Evolutionary conservation across 345 rosid genomes (phyloP), one percentile per base, ranked within the genome.

Genomic region (Ailanthus altissimus): DNA sequence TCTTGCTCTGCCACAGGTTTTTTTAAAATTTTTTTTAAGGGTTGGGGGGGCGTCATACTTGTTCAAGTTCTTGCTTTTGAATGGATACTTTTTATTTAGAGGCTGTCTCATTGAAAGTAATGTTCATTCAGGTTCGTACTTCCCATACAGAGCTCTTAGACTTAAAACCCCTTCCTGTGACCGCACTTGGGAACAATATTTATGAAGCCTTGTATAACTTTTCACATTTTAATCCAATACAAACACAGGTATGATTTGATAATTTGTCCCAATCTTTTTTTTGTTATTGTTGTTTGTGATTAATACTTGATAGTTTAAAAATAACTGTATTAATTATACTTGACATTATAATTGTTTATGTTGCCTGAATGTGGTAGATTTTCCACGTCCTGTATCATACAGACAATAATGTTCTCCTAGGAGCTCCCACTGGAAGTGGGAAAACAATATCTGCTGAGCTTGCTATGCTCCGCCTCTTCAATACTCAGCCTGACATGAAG

Each of bases 401-500:
- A 72, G 97, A 95, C 86, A 88, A 86, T 80, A 93, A 92, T 85
- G 97, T 93, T 77, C 91, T 95, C 67, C 85, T 95, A 67, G 99
- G 99, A 84, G 98, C 99, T 80, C 99, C 99, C 23, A 93, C 99
- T 66, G 99, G 99, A 78, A 95, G 98, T 87, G 99, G 99, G 75
- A 93, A 95, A 86, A 95, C 99, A 28, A 93, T 95, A 76, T 89
- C 99, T 75, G 98, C 99, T 75, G 99, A 95, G 87, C 98, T 95
- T 80, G 98, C 99, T 76, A 95, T 95, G 97, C 88, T 95, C 76
- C 97, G 82, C 60, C 94, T 95, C 74, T 95, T 95, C 81, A 89
- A 88, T 86, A 89, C 96, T 64, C 97, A 95, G 83, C 97, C 97
- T 46, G 99, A 92, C 82, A 92, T 95, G 99, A 95, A 95, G 98